A percentile compares a stretch with the other conserved stretches of the same genome.
These are phyloP conservation scores for Clavariopsis aquatica DNA, from an alignment of 495 filamentous ascomycete genomes.

Conservation along the genomic window DNA sequence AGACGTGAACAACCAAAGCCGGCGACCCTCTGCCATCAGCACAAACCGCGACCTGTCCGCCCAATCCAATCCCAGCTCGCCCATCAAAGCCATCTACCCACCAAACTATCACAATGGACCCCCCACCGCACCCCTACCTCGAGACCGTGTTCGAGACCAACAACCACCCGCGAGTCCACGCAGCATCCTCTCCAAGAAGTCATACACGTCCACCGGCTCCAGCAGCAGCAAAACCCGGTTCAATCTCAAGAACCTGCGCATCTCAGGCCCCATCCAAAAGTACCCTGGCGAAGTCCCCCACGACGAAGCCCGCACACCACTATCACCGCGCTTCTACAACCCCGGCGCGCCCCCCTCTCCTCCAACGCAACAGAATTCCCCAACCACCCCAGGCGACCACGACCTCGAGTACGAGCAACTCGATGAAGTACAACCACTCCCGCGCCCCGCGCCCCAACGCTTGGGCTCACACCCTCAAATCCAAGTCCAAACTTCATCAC, in stretches of 20 bases:
- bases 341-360: constrained; percentile 57
- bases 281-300: constrained; percentile 51
- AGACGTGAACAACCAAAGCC: neutral
- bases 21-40: constrained; percentile 25
- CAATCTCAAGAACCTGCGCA: constrained; percentile 56
- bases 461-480: neutral
- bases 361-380: constrained; percentile 40
- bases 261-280: constrained; percentile 57
- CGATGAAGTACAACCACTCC: constrained; percentile 42
- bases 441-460: constrained; percentile 41
- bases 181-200: constrained; percentile 37
- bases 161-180: constrained; percentile 30
- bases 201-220: constrained; percentile 45
- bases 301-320: constrained; percentile 56
- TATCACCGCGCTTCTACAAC: constrained; percentile 61
- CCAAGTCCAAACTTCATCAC: constrained; percentile 12
- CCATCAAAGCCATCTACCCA: constrained; percentile 47
- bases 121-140: constrained; percentile 31
- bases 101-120: constrained; percentile 39
- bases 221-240: constrained; percentile 45
- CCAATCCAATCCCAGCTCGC: constrained; percentile 33
- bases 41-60: constrained; percentile 2
- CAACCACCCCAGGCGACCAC: constrained; percentile 30
- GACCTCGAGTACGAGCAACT: constrained; percentile 39
- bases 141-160: constrained; percentile 7